Conservation (phyloP, 2,329 filamentous ascomycete genomes). For the Alternaria arborescens region DNA sequence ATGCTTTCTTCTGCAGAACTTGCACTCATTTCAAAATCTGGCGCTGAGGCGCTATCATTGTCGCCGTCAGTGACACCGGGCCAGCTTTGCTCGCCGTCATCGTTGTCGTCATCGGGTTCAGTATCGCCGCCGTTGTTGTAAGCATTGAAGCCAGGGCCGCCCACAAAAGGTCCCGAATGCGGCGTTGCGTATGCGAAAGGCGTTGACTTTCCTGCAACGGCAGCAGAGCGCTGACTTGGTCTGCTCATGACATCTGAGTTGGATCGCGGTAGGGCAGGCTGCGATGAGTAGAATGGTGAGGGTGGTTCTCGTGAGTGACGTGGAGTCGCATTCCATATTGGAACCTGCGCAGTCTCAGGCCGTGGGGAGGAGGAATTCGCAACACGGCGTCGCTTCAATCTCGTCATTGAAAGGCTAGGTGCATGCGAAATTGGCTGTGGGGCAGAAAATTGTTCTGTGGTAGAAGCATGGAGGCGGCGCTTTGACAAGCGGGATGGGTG, state of each 20-base stretch:
- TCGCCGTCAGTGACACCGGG: constrained; percentile 38
- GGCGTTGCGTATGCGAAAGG: constrained; percentile 79
- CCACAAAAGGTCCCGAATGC: constrained; percentile 61
- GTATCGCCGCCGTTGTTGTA: constrained; percentile 45
- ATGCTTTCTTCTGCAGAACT: neutral
- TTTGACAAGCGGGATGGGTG: constrained; percentile 37
- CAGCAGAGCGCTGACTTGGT: constrained; percentile 52
- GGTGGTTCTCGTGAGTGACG: constrained; percentile 56
- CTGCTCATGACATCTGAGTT: constrained; percentile 52
- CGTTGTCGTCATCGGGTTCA: constrained; percentile 46
- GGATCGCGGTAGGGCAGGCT: constrained; percentile 37
- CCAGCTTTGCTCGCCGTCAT: constrained; percentile 43
- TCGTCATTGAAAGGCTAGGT: constrained; percentile 42
- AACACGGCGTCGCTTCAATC: constrained; percentile 59
- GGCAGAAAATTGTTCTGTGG: constrained; percentile 39
- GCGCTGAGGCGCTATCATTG: neutral
- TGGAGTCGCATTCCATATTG: constrained; percentile 51
- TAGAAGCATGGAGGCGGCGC: constrained; percentile 41
- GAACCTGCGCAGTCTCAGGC: constrained; percentile 34
- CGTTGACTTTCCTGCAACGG: constrained; percentile 55
- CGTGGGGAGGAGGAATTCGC: constrained; percentile 40
- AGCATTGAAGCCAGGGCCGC: constrained; percentile 33
- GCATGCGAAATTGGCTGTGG: constrained; percentile 46
- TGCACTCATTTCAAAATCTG: neutral
- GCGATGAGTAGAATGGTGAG: constrained; percentile 52